Conservation (phyloP, 2,329 filamentous ascomycete genomes). For the Myrmaecium sp. region DNA sequence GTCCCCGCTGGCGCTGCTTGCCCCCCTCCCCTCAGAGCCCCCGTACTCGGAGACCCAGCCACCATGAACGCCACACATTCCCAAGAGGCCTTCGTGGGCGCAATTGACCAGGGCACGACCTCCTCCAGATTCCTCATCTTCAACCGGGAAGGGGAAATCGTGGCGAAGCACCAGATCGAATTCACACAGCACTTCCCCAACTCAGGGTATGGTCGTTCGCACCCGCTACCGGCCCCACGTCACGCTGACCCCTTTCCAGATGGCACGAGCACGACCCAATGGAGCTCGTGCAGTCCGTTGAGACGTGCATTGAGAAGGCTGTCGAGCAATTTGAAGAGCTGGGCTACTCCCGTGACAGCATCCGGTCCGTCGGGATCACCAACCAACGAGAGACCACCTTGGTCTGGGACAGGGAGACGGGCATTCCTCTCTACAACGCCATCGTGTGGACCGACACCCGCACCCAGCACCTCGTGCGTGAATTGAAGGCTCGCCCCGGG, state of each 20-base stretch:
- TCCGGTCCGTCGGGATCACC: constrained; percentile 61
- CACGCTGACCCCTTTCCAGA: constrained; percentile 23
- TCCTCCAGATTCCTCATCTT: constrained; percentile 76
- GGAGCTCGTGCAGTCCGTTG: constrained; percentile 54
- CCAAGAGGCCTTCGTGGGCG: constrained; percentile 51
- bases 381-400: constrained; percentile 73
- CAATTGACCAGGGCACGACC: constrained; percentile 74
- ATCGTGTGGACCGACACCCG: constrained; percentile 76
- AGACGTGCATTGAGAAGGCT: constrained; percentile 57
- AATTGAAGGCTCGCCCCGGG: constrained; percentile 46
- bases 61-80: too few relatives aligned
- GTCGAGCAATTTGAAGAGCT: constrained; percentile 46
- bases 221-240: neutral
- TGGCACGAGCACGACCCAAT: constrained; percentile 73
- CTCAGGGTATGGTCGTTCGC: constrained; percentile 43
- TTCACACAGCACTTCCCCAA: constrained; percentile 66
- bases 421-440: constrained; percentile 62
- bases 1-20: too few relatives aligned
- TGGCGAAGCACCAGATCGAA: constrained; percentile 65
- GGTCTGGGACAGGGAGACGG: constrained; percentile 61
- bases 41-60: too few relatives aligned
- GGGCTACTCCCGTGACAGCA: constrained; percentile 45
- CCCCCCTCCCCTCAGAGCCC: too few relatives aligned
- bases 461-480: constrained; percentile 53
- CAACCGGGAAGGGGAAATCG: constrained; percentile 52